Base-by-base conservation (phyloP, 73 alveolate species). In the Symbiodinium natans region DNA sequence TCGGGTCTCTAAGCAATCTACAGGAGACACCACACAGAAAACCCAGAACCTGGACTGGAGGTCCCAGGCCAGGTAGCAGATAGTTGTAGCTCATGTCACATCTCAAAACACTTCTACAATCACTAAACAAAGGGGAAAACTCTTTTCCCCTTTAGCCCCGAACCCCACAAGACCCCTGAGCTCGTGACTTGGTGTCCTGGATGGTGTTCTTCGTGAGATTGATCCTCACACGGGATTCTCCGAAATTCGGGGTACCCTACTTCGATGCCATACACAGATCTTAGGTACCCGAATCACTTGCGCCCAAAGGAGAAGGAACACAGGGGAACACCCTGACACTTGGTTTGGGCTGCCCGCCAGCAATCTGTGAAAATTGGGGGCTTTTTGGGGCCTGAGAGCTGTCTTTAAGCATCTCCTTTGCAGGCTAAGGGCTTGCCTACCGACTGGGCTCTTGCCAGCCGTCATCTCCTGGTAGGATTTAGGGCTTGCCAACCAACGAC, bases 191-290 rank as follows among this genome's bases (percentile, higher is more conserved):
- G 38, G 97, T 90, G 54, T 90, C 97, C 27, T 68, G 88, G 82
- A 90, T 90, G 54, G 97, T 90, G 77, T 33, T n/a, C 40, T 90
- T 90, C 74, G 97, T 90, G 31, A 90, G 6, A 29, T 73, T 73
- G 46, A 90, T 90, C 77, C 84, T 73, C 42, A 42, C 33, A 13
- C 8, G 17, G 17, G 63, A 48, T 8, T 17, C 63, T 10, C 63
- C 63, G n/a, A n/a, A n/a, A n/a, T n/a, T n/a, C n/a, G n/a, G 17
- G 63, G 63, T 8, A 48, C 63, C 17, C 23, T 8, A 8, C 17
- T 17, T 8, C 63, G 17, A 17, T 17, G 8, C 23, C 8, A 10
- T 10, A 48, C 63, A 8, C 8, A 48, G 63, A 48, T 10, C 63
- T 17, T 17, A 8, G 8, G 63, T 48, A 8, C 63, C 8, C 63